Evolutionary conservation across 352 stramenopile species (phyloP), one percentile per base, ranked within the genome.

Genomic region (Pythium brachiatum): DNA sequence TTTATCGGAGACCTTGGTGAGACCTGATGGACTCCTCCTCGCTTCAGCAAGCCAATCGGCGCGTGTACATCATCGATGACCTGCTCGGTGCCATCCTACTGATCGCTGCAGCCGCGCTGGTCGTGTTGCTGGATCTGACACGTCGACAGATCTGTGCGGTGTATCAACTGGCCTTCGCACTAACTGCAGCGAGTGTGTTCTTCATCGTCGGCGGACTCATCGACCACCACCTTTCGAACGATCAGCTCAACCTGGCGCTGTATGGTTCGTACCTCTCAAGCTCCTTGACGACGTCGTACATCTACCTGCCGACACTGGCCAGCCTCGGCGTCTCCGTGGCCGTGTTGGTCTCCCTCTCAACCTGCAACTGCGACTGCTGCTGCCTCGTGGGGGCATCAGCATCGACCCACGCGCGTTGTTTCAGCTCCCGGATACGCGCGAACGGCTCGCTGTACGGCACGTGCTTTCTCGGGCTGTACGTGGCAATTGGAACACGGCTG

Each of bases 21-120:
- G 20, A 65, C 18, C n/a, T 6, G 0, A 64, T 51, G 50, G 66
- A 47, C 29, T 46, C 48, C 20, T 32, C 64, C 27, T 66, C 76
- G 16, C 57, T 53, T 32, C 36, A 66, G 11, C 60, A 69, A 20
- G 34, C 51, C 18, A 72, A 69, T 46, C 71, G 79, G 12, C 77
- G 74, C 39, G 81, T 90, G 15, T 73, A 83, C 64, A 82, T 90
- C 65, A 88, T 94, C 38, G 74, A 94, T 53, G 82, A 94, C 50
- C 60, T 94, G 25, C 71, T 94, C 25, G 82, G 82, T 6, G 73
- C 73, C 3, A 70, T 94, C 26, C 60, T 92, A 11, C 60, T 94
- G 25, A 69, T 92, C 12, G 77, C 76, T 12, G 72, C 76, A 0
- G 67, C 78, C 2, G 73, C 62, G 2, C 78, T 91, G 31, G 68